phyloP scores from a whole-genome alignment of 805 yeast genomes.

The Priceomyces haplophilus region DNA sequence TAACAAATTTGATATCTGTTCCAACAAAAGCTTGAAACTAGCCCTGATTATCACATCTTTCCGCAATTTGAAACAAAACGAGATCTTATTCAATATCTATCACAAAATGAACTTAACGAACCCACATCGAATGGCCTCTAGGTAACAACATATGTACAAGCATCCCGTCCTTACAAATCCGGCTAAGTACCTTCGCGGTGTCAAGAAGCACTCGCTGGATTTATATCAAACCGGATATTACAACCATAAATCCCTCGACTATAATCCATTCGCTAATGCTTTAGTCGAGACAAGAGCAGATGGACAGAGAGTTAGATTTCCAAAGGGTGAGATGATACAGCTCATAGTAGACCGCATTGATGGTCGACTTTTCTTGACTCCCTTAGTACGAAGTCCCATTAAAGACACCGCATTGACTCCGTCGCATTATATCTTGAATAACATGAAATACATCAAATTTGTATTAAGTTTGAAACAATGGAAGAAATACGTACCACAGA shows the following conservation, averaged over 20 bases:
- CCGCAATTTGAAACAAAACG: no score
- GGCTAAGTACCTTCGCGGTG: slow-evolving; percentile 22
- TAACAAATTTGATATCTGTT: no score
- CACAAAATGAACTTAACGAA: no score
- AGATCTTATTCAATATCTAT: no score
- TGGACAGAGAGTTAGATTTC: slow-evolving; percentile 20
- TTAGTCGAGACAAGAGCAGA: slow-evolving; percentile 26
- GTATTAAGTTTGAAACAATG: slow-evolving; percentile 17
- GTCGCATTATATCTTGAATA: slow-evolving; percentile 26
- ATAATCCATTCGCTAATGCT: slow-evolving; percentile 28
- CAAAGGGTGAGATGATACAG: slow-evolving; percentile 20
- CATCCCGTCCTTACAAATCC: slow-evolving; percentile 35
- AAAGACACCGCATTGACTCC: slow-evolving; percentile 15
- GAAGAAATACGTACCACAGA: slow-evolving; percentile 24
- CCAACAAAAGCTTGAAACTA: no score
- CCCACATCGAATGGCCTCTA: background rate
- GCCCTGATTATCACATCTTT: no score
- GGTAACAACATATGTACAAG: slow-evolving; percentile 5
- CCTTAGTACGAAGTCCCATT: slow-evolving; percentile 16
- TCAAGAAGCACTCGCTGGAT: slow-evolving; percentile 19
- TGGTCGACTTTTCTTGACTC: slow-evolving; percentile 11
- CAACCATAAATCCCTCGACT: slow-evolving; percentile 12
- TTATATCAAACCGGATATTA: slow-evolving; percentile 18
- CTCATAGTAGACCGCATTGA: slow-evolving; percentile 10
- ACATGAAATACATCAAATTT: slow-evolving; percentile 16